Percentiles rank a stretch among this genome's conserved stretches.
These are phyloP conservation scores for Diplodia sapinea DNA, from an alignment of 2,329 filamentous ascomycete genomes.

Conservation along the genomic window DNA sequence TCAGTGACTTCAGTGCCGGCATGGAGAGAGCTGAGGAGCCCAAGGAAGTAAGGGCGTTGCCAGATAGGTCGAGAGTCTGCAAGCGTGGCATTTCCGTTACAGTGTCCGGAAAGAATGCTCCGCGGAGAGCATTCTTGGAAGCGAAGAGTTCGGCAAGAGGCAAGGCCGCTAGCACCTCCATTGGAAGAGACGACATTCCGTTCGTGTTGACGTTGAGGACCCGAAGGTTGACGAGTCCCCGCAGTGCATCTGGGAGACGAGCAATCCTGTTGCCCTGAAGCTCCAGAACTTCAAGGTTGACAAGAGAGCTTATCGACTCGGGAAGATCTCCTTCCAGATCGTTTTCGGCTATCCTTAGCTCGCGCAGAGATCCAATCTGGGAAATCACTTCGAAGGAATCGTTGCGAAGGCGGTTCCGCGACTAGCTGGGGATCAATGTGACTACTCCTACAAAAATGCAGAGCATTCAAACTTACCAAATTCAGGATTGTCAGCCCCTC, in stretches of 20 bases:
- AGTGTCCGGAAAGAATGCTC: slow-evolving; percentile 69
- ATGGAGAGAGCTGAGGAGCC: slow-evolving; percentile 62
- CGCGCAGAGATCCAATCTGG: slow-evolving; percentile 73
- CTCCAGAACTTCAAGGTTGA: slow-evolving; percentile 78
- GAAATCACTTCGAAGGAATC: slow-evolving; percentile 73
- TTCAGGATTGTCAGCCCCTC: slow-evolving; percentile 80
- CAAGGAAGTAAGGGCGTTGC: slow-evolving; percentile 70
- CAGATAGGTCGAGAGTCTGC: slow-evolving; percentile 77
- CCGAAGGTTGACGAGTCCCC: slow-evolving; percentile 71
- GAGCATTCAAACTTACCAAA: slow-evolving; percentile 61
- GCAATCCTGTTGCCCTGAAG: slow-evolving; percentile 80
- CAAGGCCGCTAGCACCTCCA: slow-evolving; percentile 69
- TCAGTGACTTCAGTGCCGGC: slow-evolving; percentile 74
- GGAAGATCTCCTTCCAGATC: slow-evolving; percentile 64
- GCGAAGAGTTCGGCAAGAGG: slow-evolving; percentile 75
- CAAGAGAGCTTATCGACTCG: slow-evolving; percentile 66
- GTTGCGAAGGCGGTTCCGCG: slow-evolving; percentile 80
- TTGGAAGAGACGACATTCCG: slow-evolving; percentile 71
- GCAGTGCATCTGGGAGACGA: slow-evolving; percentile 69
- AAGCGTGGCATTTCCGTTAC: slow-evolving; percentile 61
- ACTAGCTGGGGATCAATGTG: slow-evolving; percentile 54
- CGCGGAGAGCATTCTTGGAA: slow-evolving; percentile 78
- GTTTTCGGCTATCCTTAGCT: slow-evolving; percentile 83
- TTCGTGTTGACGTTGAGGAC: slow-evolving; percentile 79
- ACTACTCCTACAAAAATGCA: slow-evolving; percentile 4